These are phyloP conservation scores for Trichaptum fuscoviolaceum DNA, from an alignment of 768 basidiomycete species.

Conservation along the genomic window DNA sequence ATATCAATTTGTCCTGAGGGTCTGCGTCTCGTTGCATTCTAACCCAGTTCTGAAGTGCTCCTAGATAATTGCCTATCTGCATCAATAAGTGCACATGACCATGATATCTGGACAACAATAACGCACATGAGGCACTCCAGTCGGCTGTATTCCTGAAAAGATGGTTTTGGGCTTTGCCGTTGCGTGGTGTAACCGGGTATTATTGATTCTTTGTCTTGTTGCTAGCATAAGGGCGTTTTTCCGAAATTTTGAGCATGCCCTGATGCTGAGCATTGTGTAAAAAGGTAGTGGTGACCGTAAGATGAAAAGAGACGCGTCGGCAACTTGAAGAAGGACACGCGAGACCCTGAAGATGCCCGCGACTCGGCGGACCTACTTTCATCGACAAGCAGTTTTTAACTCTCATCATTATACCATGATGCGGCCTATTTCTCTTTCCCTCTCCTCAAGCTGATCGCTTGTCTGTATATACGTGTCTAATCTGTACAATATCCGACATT, in stretches of 20 bases:
- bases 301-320: not conserved
- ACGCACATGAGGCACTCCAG: conserved; percentile 79
- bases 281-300: not conserved
- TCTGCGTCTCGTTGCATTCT: conserved; percentile 59
- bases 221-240: not conserved
- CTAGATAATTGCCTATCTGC: conserved; percentile 91
- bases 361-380: not conserved
- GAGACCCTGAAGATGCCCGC: not conserved
- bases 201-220: too few relatives aligned
- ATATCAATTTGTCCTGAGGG: conserved; percentile 62
- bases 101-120: not conserved
- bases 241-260: not conserved
- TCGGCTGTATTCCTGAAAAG: conserved; percentile 93
- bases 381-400: not conserved
- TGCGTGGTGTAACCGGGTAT: conserved; percentile 20
- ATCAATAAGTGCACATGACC: conserved; percentile 5
- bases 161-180: conserved; percentile 30
- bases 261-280: not conserved
- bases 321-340: not conserved
- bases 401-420: not conserved
- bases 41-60: conserved; percentile 88
- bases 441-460: not conserved
- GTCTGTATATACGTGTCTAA: not conserved
- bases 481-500: not conserved
- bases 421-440: not conserved